Conservation (phyloP, 129 eudicot species). For the Flaveria sonorensis region DNA sequence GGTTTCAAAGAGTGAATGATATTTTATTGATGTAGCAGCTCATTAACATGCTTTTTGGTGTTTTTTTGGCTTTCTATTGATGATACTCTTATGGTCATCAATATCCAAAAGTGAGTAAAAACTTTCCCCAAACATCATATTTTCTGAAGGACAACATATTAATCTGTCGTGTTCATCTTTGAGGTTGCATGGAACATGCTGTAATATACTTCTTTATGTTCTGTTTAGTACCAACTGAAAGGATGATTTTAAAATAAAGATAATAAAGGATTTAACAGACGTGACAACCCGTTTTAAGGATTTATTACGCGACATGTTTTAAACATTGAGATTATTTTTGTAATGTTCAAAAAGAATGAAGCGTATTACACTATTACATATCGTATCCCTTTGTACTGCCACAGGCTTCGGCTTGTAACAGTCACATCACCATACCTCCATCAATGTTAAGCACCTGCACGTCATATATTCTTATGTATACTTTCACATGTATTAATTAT, state of each 20-base stretch:
- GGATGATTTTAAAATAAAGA: no score
- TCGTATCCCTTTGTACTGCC: neutral
- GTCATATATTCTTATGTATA: neutral
- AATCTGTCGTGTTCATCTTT: neutral
- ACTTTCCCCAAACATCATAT: neutral
- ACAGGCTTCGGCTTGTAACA: neutral
- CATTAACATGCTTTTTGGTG: no score
- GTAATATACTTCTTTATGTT: neutral
- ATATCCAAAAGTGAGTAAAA: neutral
- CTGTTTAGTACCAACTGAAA: no score
- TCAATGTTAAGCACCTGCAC: slow-evolving; percentile 77
- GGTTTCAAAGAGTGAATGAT: no score
- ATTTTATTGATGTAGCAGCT: no score
- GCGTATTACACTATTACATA: neutral
- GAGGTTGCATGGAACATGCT: neutral
- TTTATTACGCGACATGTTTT: neutral
- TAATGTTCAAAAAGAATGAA: neutral
- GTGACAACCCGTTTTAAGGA: no score
- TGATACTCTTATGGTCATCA: neutral
- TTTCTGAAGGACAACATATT: neutral
- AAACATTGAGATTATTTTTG: neutral
- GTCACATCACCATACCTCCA: slow-evolving; percentile 96
- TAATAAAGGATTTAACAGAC: no score
- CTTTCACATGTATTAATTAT: no score
- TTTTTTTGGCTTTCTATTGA: no score